phyloP scores from a whole-genome alignment of 306 rosid species.

The Erythrophleum fordii region DNA sequence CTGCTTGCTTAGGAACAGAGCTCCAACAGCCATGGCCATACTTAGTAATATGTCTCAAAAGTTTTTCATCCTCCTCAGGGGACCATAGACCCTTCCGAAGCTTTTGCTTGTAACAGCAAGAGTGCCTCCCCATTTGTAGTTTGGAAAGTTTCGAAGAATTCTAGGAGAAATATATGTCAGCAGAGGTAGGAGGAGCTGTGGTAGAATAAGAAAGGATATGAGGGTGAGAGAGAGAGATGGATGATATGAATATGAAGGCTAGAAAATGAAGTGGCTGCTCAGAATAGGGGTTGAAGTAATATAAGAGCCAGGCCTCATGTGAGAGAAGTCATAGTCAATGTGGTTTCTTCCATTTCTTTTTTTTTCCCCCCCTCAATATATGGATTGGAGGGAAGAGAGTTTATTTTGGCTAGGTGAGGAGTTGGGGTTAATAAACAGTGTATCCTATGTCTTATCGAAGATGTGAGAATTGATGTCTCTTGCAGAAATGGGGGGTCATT shows the following conservation, averaged over 20 bases:
- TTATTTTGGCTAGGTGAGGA: background rate
- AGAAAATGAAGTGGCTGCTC: constrained; percentile 14
- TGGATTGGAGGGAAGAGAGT: background rate
- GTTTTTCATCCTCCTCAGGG: constrained; percentile 72
- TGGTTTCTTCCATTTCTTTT: background rate
- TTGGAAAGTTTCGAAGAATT: constrained; percentile 34
- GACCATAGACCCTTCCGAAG: constrained; percentile 72
- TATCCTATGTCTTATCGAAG: background rate
- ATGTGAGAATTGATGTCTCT: constrained; percentile 7
- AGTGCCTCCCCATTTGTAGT: constrained; percentile 61
- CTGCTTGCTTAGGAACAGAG: constrained; percentile 73
- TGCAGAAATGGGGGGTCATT: background rate
- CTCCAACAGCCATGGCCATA: constrained; percentile 74
- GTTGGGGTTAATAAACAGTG: background rate
- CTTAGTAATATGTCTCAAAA: constrained; percentile 54
- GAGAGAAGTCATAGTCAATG: constrained; percentile 1
- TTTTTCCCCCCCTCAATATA: background rate
- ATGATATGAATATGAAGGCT: constrained; percentile 27
- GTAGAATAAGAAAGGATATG: constrained; percentile 25
- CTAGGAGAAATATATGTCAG: constrained; percentile 22
- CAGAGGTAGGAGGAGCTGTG: constrained; percentile 8
- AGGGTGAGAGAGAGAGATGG: constrained; percentile 45
- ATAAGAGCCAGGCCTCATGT: constrained; percentile 1
- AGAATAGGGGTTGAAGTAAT: background rate
- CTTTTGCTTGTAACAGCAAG: constrained; percentile 69